phyloP scores from a whole-genome alignment of 495 filamentous ascomycete genomes.

The Penicillium mononematosum region DNA sequence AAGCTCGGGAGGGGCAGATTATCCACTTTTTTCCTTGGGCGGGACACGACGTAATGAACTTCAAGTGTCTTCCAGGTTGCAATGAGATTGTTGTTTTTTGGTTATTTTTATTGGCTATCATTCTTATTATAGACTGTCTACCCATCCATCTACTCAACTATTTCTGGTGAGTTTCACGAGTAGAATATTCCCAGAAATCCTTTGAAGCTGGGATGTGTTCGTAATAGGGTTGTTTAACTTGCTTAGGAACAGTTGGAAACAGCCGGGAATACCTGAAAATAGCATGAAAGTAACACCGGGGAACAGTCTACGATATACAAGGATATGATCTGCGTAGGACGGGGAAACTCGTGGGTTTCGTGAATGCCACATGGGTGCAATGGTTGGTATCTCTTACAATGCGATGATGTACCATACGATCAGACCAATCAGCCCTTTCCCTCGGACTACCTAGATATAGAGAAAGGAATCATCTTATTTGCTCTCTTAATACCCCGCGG shows the following conservation, averaged over 20 bases:
- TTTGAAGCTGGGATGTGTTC: background rate
- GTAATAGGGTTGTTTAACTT: background rate
- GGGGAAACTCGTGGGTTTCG: background rate
- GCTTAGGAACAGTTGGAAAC: background rate
- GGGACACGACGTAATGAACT: background rate
- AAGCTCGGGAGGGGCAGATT: background rate
- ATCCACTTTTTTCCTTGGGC: conserved; percentile 4
- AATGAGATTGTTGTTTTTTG: too few species aligned
- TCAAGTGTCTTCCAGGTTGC: too few species aligned
- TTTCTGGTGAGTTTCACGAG: background rate
- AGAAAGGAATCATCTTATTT: background rate
- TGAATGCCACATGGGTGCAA: background rate
- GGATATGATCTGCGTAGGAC: background rate
- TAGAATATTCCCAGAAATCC: background rate
- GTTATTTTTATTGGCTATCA: too few species aligned
- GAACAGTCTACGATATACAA: background rate
- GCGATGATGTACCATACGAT: background rate
- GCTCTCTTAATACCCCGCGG: background rate
- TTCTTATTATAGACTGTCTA: background rate
- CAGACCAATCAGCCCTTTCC: background rate
- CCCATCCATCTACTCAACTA: background rate
- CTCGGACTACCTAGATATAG: background rate
- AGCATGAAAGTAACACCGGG: background rate
- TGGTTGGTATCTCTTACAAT: background rate
- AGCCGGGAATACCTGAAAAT: background rate